Evolutionary conservation across 306 rosid genomes (phyloP).

Genomic region (Pterocarpus macrocarpus): DNA sequence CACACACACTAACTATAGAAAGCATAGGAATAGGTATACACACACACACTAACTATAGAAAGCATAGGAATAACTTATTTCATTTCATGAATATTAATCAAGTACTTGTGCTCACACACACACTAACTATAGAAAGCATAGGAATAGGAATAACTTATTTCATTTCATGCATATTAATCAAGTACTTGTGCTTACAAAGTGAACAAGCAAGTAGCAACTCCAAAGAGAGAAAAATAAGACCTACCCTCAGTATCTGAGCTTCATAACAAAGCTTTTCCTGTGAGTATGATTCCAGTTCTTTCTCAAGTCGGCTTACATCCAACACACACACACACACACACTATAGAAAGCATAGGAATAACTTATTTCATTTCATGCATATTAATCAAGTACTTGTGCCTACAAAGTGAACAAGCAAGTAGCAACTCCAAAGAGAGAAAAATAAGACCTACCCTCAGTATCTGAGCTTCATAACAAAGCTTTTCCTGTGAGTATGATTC

Average conservation of each 20-base stretch:
- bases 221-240: slow-evolving; percentile 14
- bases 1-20: no score
- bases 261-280: slow-evolving; percentile 93
- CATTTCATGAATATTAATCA: slow-evolving; percentile 6
- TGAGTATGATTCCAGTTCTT: slow-evolving; percentile 81
- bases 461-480: slow-evolving; percentile 93
- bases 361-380: slow-evolving; percentile 8
- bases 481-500: slow-evolving; percentile 90
- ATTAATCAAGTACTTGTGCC: not conserved
- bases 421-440: slow-evolving; percentile 22
- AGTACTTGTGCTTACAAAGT: not conserved
- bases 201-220: slow-evolving; percentile 40
- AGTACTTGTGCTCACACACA: no score
- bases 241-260: slow-evolving; percentile 95
- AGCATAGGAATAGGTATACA: no score
- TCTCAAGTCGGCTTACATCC: slow-evolving; percentile 89
- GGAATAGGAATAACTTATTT: slow-evolving; percentile 13
- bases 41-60: no score
- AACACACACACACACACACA: no score
- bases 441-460: slow-evolving; percentile 74
- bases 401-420: slow-evolving; percentile 27
- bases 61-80: slow-evolving; percentile 13
- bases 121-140: no score
- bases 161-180: slow-evolving; percentile 10
- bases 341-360: no score